Evolutionary conservation across 2,329 filamentous ascomycete genomes (phyloP), one percentile per base, ranked within the genome.

Genomic region (Phialophora verrucosa): DNA sequence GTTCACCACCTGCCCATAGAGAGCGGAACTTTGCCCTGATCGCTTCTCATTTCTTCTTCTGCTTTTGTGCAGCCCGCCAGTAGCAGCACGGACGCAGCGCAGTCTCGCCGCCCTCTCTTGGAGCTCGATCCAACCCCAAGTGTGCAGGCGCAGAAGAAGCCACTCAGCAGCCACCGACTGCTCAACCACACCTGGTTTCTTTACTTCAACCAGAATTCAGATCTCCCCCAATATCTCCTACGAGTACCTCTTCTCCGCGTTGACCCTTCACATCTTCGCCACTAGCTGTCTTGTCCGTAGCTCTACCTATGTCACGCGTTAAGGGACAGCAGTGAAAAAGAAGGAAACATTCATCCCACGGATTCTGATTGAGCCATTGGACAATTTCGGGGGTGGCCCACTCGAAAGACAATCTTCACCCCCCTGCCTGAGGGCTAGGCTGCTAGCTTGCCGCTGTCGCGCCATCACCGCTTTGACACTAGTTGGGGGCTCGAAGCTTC

Each of bases 401-500:
- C n/a, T 20, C 4, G 20, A 17, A 61, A 53, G 32, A 61, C 59
- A 61, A 38, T 61, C 47, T 27, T 35, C 59, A 8, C 47, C 35
- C 47, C 58, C 59, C 59, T 61, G 59, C 59, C 25, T 54, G 44
- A 49, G 32, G 38, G 31, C 49, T 51, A 51, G 49, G 49, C 59
- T 68, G 67, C 62, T 69, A 69, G 67, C 62, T 44, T 64, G 61
- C 67, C 67, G 67, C 64, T 27, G 31, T 62, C 62, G 62, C 62
- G 62, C 65, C 54, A 64, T 62, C 62, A 57, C 64, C 31, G 23
- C 47, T 53, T 55, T 38, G 59, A 61, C 59, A 61, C 59, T 69
- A 69, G 64, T 57, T 35, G 44, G 32, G 44, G 44, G 31, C 47
- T 65, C 59, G 32, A 61, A 64, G 59, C 31, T 59, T 55, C 25